A percentile compares a stretch with the other conserved stretches of the same genome.
phyloP scores from a whole-genome alignment of 139 green algal genomes.

The Tetratostichococcus sp. region DNA sequence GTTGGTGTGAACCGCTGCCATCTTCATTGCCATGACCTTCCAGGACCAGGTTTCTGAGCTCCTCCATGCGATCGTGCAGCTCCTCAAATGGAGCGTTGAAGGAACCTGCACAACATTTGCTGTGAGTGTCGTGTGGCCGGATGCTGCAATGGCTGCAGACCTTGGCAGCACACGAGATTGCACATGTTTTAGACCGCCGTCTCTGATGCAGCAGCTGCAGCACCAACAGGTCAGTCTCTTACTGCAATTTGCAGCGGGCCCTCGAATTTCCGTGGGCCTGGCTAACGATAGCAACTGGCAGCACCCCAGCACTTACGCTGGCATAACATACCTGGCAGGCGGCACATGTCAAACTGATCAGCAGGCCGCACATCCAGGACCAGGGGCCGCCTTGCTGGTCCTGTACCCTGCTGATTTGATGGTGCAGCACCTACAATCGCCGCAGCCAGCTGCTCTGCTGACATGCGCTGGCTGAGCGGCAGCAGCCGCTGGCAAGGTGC shows the following conservation, averaged over 20 bases:
- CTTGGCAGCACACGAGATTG: background rate
- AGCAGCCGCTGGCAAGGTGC: conserved; percentile 48
- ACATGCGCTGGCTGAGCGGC: conserved; percentile 33
- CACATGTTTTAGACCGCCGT: background rate
- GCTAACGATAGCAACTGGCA: too few species aligned
- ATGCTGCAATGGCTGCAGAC: conserved; percentile 21
- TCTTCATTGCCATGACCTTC: background rate
- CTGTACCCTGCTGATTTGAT: background rate
- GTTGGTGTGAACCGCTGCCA: background rate
- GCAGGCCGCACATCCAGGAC: conserved; percentile 78
- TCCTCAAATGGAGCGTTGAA: conserved; percentile 48
- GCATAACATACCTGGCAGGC: conserved; percentile 32
- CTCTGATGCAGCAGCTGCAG: too few species aligned
- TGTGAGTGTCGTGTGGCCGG: conserved; percentile 9
- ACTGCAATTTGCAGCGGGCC: too few species aligned
- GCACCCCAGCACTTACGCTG: too few species aligned
- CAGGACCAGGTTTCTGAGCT: conserved; percentile 1
- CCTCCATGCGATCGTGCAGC: conserved; percentile 20
- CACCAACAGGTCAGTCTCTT: too few species aligned
- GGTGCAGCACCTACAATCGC: background rate
- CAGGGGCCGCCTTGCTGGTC: conserved; percentile 1
- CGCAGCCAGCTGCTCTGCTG: background rate
- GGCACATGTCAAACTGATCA: conserved; percentile 62
- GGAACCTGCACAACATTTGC: conserved; percentile 19
- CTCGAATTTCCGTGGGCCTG: too few species aligned